A percentile compares a stretch with the other conserved stretches of the same genome.
Conservation (phyloP, 257 asterid species). For the Gentiana macrophylla region DNA sequence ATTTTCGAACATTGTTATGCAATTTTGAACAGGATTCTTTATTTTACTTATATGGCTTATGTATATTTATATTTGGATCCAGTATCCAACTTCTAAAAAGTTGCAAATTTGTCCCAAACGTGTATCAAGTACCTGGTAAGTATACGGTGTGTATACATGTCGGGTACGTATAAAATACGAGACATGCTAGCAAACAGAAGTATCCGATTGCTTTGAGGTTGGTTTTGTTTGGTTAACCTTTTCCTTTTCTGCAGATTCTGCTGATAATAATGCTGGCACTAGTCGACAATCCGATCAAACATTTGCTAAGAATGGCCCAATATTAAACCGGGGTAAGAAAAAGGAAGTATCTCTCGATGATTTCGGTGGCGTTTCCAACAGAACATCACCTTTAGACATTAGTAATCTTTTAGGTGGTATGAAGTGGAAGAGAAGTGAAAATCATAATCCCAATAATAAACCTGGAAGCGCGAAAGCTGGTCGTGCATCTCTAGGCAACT, state of each 20-base stretch:
- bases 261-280: constrained; percentile 28
- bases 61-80: too few relatives aligned
- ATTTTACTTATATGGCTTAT: too few relatives aligned
- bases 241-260: constrained; percentile 14
- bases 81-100: too few relatives aligned
- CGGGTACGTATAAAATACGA: too few relatives aligned
- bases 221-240: constrained; percentile 3
- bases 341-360: constrained; percentile 77
- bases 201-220: not conserved
- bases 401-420: constrained; percentile 44
- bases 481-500: constrained; percentile 44
- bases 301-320: constrained; percentile 48
- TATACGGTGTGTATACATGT: too few relatives aligned
- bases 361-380: constrained; percentile 43
- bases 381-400: constrained; percentile 39
- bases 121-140: too few relatives aligned
- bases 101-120: too few relatives aligned
- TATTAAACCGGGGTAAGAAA: constrained; percentile 70
- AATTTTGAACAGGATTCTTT: too few relatives aligned
- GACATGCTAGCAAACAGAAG: too few relatives aligned
- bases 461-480: constrained; percentile 41
- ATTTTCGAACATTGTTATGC: too few relatives aligned
- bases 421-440: constrained; percentile 84
- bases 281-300: constrained; percentile 33
- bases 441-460: constrained; percentile 38